Evolutionary conservation across 129 eudicot species (phyloP).

Genomic region (Daucus carota): DH1_v3.0 NC_030381.2:31033501-31034000

Average conservation of each 20-base stretch:
- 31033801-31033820: constrained; percentile 71
- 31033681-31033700: too few species aligned
- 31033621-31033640: not conserved
- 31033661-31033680: too few species aligned
- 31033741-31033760: too few species aligned
- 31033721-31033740: too few species aligned
- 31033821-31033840: constrained; percentile 39
- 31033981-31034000: not conserved
- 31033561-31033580: not conserved
- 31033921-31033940: constrained; percentile 20
- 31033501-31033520: not conserved
- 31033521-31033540: not conserved
- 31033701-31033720: too few species aligned
- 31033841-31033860: constrained; percentile 40
- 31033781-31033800: constrained; percentile 37
- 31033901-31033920: constrained; percentile 26
- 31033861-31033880: constrained; percentile 60
- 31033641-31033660: not conserved
- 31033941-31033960: not conserved
- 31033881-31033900: constrained; percentile 73
- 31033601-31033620: not conserved
- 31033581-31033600: not conserved
- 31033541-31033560: too few species aligned
- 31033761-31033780: not conserved
- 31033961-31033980: not conserved